Base-by-base conservation (phyloP, 2,329 filamentous ascomycete species). In the Macrophomina pseudophaseolina region DNA sequence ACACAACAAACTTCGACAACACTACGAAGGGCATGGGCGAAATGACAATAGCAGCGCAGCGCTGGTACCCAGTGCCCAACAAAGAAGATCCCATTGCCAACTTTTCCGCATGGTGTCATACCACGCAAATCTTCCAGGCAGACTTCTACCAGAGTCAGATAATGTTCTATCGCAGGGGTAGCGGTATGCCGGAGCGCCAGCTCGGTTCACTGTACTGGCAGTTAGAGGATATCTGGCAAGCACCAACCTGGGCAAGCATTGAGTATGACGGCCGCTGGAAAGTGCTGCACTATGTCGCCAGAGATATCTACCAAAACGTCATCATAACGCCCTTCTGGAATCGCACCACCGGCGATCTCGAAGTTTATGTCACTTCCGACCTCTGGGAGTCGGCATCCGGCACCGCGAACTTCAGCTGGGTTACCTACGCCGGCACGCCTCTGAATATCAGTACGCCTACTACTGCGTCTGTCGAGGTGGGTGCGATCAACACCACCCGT, bases 221-320 rank as follows among this genome's bases (percentile, higher is more conserved):
- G 71, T 78, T 90, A 1, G 86, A 90, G 70, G 87, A 90, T 71
- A 84, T 88, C 67, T 88, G 86, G 86, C 86, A 87, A 69, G 87
- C 86, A 1, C 87, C 87, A 0, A 88, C 86, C 0, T 90, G 87
- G 87, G 85, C 87, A 0, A 84, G 86, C 0, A 85, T 89, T 40
- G 87, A 90, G 72, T 88, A 88, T 68, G 84, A 85, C 59, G 87
- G 87, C 0, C 78, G 87, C 0, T 89, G 87, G 86, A 89, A 90
- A 72, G 81, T 88, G 0, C 74, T 89, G 18, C 87, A 89, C 67
- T 86, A 89, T 66, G 78, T 82, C 1, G 83, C 84, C 2, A 85
- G 84, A 66, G 85, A 89, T 66, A 83, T 86, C 30, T 90, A 87
- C 70, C 75, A 85, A 62, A 81, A 81, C 1, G 77, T 89, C n/a